Conservation (phyloP, 306 rosid species). For the Begonia loranthoides region DNA sequence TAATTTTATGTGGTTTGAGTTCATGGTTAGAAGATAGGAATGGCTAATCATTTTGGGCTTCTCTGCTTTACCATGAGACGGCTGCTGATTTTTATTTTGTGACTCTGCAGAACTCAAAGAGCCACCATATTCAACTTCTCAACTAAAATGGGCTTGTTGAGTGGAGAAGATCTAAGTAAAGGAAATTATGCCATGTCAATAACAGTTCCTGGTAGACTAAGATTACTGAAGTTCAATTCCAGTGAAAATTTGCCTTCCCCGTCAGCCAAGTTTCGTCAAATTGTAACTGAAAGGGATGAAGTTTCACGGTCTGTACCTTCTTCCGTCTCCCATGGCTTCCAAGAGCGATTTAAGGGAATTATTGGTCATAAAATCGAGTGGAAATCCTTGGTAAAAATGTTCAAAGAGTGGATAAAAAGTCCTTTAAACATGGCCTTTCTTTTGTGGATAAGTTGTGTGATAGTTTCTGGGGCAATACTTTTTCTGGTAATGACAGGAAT, state of each 20-base stretch:
- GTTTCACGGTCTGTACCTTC: conserved; percentile 12
- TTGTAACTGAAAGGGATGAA: conserved; percentile 9
- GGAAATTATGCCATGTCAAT: conserved; percentile 3
- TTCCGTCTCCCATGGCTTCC: background rate
- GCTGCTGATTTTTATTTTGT: no score
- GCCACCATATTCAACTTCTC: conserved; percentile 2
- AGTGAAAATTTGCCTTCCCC: conserved; percentile 7
- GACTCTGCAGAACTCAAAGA: no score
- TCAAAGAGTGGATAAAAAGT: conserved; percentile 33
- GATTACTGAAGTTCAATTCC: conserved; percentile 1
- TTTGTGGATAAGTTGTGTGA: conserved; percentile 33
- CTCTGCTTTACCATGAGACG: no score
- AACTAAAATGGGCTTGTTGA: conserved; percentile 13
- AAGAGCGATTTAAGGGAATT: background rate
- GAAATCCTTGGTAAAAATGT: conserved; percentile 12
- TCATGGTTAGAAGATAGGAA: no score
- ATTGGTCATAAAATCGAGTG: conserved; percentile 20
- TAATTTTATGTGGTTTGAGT: no score
- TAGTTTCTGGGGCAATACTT: conserved; percentile 38
- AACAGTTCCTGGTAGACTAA: background rate
- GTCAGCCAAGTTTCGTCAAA: conserved; percentile 11
- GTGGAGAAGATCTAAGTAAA: conserved; percentile 11
- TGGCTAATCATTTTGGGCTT: no score
- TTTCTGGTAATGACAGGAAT: conserved; percentile 57
- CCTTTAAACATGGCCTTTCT: conserved; percentile 42